Evolutionary conservation across 441 rosid genomes (phyloP), one percentile per base, ranked within the genome.

Genomic region (Eutrema salsugineum): DNA sequence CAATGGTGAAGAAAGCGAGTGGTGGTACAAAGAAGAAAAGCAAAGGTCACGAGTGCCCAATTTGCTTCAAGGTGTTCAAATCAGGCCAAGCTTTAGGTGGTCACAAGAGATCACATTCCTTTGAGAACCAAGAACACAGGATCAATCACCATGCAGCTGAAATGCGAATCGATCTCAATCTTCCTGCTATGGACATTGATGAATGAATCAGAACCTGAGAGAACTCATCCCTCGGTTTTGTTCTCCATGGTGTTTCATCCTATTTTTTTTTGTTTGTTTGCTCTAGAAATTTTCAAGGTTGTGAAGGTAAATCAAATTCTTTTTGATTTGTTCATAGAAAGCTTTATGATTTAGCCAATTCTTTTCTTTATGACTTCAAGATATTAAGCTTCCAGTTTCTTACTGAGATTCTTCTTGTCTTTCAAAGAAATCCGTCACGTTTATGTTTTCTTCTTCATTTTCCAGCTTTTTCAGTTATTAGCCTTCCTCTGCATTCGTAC

Each of bases 71-170:
- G 83, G 86, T 87, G 48, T 94, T 87, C 80, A 82, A 78, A 71
- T 91, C 99, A 38, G 99, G 91, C 33, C 97, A 90, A 82, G 99
- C 99, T 47, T 78, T 94, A 75, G 97, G 95, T 27, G 95, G 99
- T 40, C 99, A 94, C 78, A 94, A 91, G 85, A 82, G 97, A 83
- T 86, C 97, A 77, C 99, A 91, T 80, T 86, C 83, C 72, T 50
- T 82, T 72, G 97, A 79, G 5, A 77, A 81, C 63, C 82, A 80
- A 16, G 81, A 82, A 48, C 82, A 83, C 66, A 72, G 65, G 65
- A n/a, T 9, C 49, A 24, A 24, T 72, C 82, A 79, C 47, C 75
- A 77, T 17, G 71, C 75, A 50, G 77, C 43, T 61, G 58, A 83
- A 19, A 80, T 80, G 75, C 81, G 77, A 27, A 73, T 91, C 35